Conservation (phyloP, 2,329 filamentous ascomycete species). For the Ascochyta koolunga region DNA sequence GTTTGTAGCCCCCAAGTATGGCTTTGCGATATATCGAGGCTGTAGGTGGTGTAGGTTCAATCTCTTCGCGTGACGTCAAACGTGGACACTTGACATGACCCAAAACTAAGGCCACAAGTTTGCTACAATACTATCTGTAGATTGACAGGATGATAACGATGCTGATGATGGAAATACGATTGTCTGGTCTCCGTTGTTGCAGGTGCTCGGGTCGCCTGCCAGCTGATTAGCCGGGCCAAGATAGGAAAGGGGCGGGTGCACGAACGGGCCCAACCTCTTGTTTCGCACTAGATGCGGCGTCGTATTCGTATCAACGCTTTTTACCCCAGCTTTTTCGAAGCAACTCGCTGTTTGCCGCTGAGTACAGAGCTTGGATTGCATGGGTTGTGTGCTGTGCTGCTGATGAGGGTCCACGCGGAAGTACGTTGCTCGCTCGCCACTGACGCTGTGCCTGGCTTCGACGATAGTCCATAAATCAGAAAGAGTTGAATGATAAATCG, state of each 20-base stretch:
- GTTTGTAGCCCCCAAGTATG: neutral
- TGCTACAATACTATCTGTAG: neutral
- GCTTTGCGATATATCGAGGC: neutral
- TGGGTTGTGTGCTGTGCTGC: constrained; percentile 3
- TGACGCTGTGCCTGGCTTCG: too few species aligned
- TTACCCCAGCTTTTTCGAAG: constrained; percentile 4
- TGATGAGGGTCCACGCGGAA: neutral
- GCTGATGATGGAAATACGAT: neutral
- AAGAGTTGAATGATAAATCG: too few species aligned
- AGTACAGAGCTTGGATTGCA: neutral
- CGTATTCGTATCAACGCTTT: constrained; percentile 2
- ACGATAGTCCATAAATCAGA: too few species aligned
- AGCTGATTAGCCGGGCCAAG: constrained; percentile 11
- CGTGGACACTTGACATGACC: neutral
- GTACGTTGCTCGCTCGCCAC: neutral
- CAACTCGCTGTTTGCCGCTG: constrained; percentile 9
- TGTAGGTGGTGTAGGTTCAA: neutral
- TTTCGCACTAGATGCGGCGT: constrained; percentile 7
- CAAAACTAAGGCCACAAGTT: neutral
- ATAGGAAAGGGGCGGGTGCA: constrained; percentile 13
- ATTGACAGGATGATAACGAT: neutral
- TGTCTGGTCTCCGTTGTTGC: constrained; percentile 2
- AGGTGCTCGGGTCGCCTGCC: neutral
- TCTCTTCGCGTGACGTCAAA: constrained; percentile 5
- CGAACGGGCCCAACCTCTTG: constrained; percentile 12